These are phyloP conservation scores for Orbilia javanica DNA, from an alignment of 2,329 filamentous ascomycete genomes.

Conservation along the genomic window DNA sequence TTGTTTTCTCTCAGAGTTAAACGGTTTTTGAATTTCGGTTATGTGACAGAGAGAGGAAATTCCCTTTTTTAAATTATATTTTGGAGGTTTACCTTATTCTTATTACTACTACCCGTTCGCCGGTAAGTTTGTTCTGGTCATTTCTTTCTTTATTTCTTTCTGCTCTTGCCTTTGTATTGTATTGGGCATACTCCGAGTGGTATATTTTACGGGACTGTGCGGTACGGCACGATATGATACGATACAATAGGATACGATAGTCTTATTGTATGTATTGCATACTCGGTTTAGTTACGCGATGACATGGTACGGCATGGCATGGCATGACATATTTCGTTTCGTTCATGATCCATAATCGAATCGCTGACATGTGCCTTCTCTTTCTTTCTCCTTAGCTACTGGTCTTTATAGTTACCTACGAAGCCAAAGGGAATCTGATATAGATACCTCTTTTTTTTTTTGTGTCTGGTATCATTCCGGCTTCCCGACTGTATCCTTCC, in stretches of 20 bases:
- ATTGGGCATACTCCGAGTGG: not conserved
- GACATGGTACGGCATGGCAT: not conserved
- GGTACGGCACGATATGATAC: too few species aligned
- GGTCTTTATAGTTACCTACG: not conserved
- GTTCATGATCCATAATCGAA: not conserved
- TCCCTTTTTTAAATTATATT: too few species aligned
- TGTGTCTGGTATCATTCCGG: not conserved
- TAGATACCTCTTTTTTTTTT: not conserved
- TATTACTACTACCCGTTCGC: not conserved
- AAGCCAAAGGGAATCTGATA: not conserved
- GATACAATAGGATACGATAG: too few species aligned
- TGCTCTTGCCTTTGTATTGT: too few species aligned
- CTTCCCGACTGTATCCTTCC: not conserved
- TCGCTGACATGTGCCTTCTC: not conserved
- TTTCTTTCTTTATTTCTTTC: not conserved
- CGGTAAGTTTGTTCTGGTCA: not conserved
- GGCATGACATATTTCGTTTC: not conserved
- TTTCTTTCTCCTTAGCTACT: too few species aligned
- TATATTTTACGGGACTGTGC: not conserved
- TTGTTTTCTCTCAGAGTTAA: too few species aligned
- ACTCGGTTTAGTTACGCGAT: not conserved
- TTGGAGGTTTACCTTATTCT: too few species aligned
- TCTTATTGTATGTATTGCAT: not conserved
- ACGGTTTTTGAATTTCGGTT: not conserved
- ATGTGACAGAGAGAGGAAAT: too few species aligned